Base-by-base conservation (phyloP, 805 yeast genomes). In the Zygosaccharomyces lentus region DNA sequence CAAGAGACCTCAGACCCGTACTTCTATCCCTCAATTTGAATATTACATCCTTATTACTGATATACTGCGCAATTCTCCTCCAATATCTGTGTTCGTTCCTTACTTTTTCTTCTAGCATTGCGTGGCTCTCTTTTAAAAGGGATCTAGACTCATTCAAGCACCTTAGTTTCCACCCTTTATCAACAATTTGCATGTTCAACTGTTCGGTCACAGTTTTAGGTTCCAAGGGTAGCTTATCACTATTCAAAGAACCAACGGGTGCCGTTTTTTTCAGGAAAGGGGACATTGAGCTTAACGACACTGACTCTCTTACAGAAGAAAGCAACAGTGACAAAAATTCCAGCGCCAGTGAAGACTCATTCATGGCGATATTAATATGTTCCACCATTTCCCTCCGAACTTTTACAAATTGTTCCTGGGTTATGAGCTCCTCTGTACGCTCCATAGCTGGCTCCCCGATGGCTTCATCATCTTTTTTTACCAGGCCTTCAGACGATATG, bases 201-300 rank as follows among this genome's bases (percentile, higher is more conserved):
- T 49, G 51, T 26, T 63, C 66, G n/a, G 47, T 47, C 8, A 51
- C 52, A 3, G 56, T 42, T 0, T 51, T 42, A 1, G 50, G 55
- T 8, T 49, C 59, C 5, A 46, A 37, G 6, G 58, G 60, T 1
- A 71, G 56, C n/a, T 52, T 54, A 45, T 71, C 76, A 34, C 70
- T 69, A 43, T 78, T 80, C 46, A 90, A 69, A 0, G 96, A 82
- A 0, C 91, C 95, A 9, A 84, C 68, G 2, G 93, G 87, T 0
- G 83, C 84, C 45, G 77, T 78, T 55, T 84, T 83, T 54, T 81
- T 78, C 51, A 89, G 68, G 61, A 80, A 89, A 0, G 95, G 88
- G 1, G 96, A 88, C 80, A 91, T 87, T 1, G 97, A 87, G 2
- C 89, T 74, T 27, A 84, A 76, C 2, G 95, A 96, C 1, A 91